Evolutionary conservation across 1,284 basidiomycete genomes (phyloP).

Genomic region (Athelia psychrophila): DNA sequence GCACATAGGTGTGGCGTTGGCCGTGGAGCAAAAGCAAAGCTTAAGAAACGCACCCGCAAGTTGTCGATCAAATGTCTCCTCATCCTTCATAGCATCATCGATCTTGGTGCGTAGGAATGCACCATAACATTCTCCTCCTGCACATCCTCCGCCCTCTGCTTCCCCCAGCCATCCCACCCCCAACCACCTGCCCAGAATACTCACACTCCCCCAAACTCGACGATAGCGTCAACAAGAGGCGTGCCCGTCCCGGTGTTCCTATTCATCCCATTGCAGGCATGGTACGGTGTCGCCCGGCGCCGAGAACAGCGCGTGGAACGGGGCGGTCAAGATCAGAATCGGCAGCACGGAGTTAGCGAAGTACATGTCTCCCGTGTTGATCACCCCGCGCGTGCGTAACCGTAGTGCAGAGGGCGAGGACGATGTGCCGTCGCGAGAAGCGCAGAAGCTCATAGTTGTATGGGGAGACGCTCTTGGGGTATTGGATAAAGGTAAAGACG

Average conservation of each 20-base stretch:
- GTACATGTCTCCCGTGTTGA: slow-evolving; percentile 97
- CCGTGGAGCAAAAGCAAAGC: slow-evolving; percentile 3
- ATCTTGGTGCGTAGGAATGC: slow-evolving; percentile 88
- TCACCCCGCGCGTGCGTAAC: slow-evolving; percentile 70
- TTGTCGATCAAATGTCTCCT: slow-evolving; percentile 91
- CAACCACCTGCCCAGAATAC: slow-evolving; percentile 15
- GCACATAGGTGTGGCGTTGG: slow-evolving; percentile 52
- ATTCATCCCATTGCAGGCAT: slow-evolving; percentile 30
- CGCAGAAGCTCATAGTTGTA: slow-evolving; percentile 54
- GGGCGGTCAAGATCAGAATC: slow-evolving; percentile 85
- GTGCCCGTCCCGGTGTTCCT: slow-evolving; percentile 39
- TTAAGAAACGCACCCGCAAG: slow-evolving; percentile 68
- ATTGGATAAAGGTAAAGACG: slow-evolving; percentile 25
- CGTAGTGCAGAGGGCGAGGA: slow-evolving; percentile 28
- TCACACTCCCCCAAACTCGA: slow-evolving; percentile 81
- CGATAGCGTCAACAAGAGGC: slow-evolving; percentile 81
- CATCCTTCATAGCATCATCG: slow-evolving; percentile 96
- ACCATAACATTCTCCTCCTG: slow-evolving; percentile 34
- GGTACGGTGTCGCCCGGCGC: slow-evolving; percentile 51
- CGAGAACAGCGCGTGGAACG: slow-evolving; percentile 80
- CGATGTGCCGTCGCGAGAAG: slow-evolving; percentile 52
- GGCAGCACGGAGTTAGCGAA: slow-evolving; percentile 96
- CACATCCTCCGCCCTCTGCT: slow-evolving; percentile 38
- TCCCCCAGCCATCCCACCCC: slow-evolving; percentile 33
- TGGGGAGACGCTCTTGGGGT: too few species aligned